phyloP scores from a whole-genome alignment of 2,329 filamentous ascomycete genomes.

The Epichloe brachyelytri region DNA sequence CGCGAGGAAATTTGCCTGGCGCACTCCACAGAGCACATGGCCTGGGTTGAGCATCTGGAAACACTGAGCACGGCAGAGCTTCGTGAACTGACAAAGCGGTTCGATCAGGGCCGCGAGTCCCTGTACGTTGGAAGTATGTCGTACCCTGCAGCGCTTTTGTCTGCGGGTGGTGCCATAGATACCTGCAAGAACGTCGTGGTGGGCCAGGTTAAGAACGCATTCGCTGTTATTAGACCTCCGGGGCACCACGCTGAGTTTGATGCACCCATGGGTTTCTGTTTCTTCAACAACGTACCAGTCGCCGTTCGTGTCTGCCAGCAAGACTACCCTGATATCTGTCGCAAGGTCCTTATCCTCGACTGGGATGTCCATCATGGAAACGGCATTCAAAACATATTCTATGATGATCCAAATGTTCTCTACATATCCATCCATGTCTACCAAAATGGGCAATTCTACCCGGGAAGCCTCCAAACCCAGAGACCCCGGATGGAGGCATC shows the following conservation, averaged over 20 bases:
- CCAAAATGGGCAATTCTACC: conserved; percentile 73
- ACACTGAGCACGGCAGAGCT: conserved; percentile 49
- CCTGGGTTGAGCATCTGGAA: conserved; percentile 55
- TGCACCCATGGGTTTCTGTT: conserved; percentile 82
- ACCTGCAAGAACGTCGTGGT: conserved; percentile 83
- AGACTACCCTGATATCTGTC: conserved; percentile 66
- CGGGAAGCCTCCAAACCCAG: conserved; percentile 42
- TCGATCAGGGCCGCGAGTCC: conserved; percentile 57
- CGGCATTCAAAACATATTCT: conserved; percentile 92
- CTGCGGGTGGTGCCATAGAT: conserved; percentile 88
- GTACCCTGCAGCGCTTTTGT: conserved; percentile 67
- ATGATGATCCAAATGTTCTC: conserved; percentile 83
- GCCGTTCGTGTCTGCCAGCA: conserved; percentile 78
- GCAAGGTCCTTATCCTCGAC: conserved; percentile 85
- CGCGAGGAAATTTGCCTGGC: conserved; percentile 68
- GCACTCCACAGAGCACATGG: conserved; percentile 64
- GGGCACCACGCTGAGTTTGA: conserved; percentile 89
- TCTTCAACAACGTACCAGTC: conserved; percentile 96
- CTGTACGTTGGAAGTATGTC: conserved; percentile 77
- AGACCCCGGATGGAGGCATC: conserved; percentile 47
- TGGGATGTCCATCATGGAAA: conserved; percentile 82
- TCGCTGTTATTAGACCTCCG: conserved; percentile 88
- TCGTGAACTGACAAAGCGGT: conserved; percentile 47
- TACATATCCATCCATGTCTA: conserved; percentile 95
- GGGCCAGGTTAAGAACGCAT: conserved; percentile 80